Evolutionary conservation across 345 rosid species (phyloP), one percentile per base, ranked within the genome.

Genomic region (Linum usitatissimum): DNA sequence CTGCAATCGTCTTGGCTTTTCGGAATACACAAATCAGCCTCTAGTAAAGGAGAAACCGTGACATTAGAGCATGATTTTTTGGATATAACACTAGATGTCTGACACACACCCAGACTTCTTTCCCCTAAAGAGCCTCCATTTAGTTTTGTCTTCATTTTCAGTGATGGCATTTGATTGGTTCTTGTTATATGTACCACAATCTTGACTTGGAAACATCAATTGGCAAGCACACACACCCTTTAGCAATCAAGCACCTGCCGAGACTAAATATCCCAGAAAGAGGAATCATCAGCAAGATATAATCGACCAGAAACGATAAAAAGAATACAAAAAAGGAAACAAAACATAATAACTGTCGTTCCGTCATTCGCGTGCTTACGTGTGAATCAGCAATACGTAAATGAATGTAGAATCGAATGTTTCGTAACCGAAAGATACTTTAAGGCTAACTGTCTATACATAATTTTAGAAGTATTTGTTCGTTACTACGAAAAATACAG

Each of bases 91-190:
- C 73, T 71, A 57, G 91, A 85, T 67, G 72, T 80, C 36, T 71
- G 76, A 61, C 85, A 75, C 62, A 85, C 84, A 63, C 67, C 72
- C 59, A 80, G 85, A 73, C 79, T 72, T 57, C 73, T 83, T 76
- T 79, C 87, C 69, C 75, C 68, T 69, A 73, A 53, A 65, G 81
- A 67, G 55, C 73, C 74, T 30, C 59, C 60, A 77, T 76, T 72
- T 62, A 66, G 53, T 66, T 77, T 85, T 75, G 80, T 63, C 81
- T 82, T 82, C 87, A 85, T 82, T 76, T 77, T 80, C 75, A 77
- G 40, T n/a, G 85, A 73, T 80, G 91, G 91, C 91, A 85, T 85
- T 82, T 82, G 87, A 74, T 72, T 75, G 66, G 64, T 66, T 63
- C 62, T 18, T 66, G 21, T 53, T 65, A 72, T 62, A 49, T 67